These are phyloP conservation scores for Blumeriella jaapii DNA, from an alignment of 2,329 filamentous ascomycete genomes.

Conservation along the genomic window DNA sequence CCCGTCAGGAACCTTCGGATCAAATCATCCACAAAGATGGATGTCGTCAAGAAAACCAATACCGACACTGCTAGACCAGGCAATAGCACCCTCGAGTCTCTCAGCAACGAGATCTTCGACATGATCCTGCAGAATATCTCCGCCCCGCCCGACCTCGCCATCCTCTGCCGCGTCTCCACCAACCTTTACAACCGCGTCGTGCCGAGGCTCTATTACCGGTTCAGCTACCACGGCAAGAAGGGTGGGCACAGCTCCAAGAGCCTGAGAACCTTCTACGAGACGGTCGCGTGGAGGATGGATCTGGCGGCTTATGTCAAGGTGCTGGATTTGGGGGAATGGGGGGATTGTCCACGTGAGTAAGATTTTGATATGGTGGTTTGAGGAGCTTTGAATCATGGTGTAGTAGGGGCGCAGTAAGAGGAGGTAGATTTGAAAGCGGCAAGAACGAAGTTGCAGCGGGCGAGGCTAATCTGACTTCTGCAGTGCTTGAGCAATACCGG, in stretches of 20 bases:
- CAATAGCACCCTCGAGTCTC: conserved; percentile 1
- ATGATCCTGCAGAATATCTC: conserved; percentile 5
- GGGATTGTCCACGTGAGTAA: too few species aligned
- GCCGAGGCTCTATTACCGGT: conserved; percentile 8
- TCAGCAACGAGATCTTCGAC: conserved; percentile 8
- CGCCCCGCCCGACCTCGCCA: conserved; percentile 2
- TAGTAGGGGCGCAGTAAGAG: too few species aligned
- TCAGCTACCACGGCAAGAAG: conserved; percentile 8
- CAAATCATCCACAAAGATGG: conserved; percentile 12
- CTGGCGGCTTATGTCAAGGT: conserved; percentile 11
- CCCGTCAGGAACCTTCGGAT: too few species aligned
- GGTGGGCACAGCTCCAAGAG: conserved; percentile 1
- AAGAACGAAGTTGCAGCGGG: too few species aligned
- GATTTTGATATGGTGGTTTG: too few species aligned
- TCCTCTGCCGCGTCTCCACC: conserved; percentile 2
- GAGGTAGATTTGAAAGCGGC: too few species aligned
- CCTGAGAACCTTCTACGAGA: conserved; percentile 6
- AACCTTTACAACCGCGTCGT: conserved; percentile 7
- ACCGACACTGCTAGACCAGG: neutral
- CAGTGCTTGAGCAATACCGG: too few species aligned
- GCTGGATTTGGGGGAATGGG: too few species aligned
- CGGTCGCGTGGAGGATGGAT: conserved; percentile 11
- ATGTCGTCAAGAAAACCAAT: conserved; percentile 5
- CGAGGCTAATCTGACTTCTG: too few species aligned
- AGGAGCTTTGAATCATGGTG: too few species aligned